Percentiles rank a stretch among this genome's conserved stretches.
Conservation (phyloP, 257 asterid species). For the Echites panduratus region DNA sequence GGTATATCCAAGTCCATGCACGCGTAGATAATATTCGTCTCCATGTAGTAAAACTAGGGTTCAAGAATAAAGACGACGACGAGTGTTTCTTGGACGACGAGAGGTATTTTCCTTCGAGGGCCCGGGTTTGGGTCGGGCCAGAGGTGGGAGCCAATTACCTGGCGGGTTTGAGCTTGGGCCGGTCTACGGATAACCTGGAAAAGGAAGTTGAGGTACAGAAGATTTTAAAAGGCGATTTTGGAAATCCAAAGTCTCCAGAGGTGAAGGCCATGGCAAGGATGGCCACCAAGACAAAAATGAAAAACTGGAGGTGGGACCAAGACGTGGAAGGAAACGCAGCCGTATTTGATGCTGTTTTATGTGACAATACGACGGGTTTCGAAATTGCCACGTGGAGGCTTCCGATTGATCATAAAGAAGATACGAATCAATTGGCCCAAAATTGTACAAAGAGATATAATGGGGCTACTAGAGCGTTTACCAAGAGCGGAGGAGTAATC, state of each 20-base stretch:
- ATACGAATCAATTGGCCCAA: background rate
- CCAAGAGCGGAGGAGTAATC: constrained; percentile 67
- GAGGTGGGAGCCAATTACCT: constrained; percentile 74
- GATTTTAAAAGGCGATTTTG: constrained; percentile 51
- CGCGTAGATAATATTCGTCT: constrained; percentile 68
- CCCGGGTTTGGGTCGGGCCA: constrained; percentile 84
- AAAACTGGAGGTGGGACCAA: constrained; percentile 92
- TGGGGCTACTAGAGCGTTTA: constrained; percentile 53
- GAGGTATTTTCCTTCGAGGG: constrained; percentile 69
- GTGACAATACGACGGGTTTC: constrained; percentile 50
- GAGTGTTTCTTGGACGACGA: constrained; percentile 36
- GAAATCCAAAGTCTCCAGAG: constrained; percentile 32
- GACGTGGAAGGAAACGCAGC: constrained; percentile 80
- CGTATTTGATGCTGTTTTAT: constrained; percentile 48
- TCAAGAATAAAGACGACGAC: constrained; percentile 31
- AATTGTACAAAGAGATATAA: constrained; percentile 36
- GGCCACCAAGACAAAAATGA: constrained; percentile 49
- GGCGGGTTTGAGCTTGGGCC: constrained; percentile 67
- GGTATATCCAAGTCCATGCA: constrained; percentile 55
- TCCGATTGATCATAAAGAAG: constrained; percentile 22
- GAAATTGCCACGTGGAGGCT: constrained; percentile 75
- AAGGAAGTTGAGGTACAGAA: constrained; percentile 57
- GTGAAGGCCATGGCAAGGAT: constrained; percentile 54
- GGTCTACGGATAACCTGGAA: constrained; percentile 60
- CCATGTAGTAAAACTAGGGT: constrained; percentile 66